phyloP scores from a whole-genome alignment of 192 early-diverging fungal species.

The Entomortierella lignicola region DNA sequence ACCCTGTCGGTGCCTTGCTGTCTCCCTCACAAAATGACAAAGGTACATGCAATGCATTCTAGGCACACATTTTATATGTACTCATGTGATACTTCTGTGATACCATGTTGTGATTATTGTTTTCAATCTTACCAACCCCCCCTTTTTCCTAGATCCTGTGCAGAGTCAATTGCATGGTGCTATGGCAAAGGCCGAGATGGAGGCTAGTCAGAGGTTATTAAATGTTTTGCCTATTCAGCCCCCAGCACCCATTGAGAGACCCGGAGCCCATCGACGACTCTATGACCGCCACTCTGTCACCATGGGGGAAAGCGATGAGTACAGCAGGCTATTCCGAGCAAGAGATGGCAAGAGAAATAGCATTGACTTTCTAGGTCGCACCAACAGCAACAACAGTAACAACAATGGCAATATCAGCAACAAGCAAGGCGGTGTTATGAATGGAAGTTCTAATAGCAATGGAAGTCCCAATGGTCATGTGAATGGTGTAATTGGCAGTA shows the following conservation, averaged over 20 bases:
- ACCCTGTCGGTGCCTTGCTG: constrained; percentile 72
- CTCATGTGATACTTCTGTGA: constrained; percentile 10
- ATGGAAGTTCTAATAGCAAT: not conserved
- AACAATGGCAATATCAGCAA: constrained; percentile 19
- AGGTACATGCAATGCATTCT: too few species aligned
- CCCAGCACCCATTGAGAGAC: constrained; percentile 41
- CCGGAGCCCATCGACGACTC: constrained; percentile 56
- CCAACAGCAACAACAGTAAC: constrained; percentile 17
- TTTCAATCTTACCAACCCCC: not conserved
- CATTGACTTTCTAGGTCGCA: constrained; percentile 46
- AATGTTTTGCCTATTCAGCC: constrained; percentile 50
- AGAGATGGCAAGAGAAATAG: constrained; percentile 44
- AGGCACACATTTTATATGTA: too few species aligned
- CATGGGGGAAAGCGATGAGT: constrained; percentile 59
- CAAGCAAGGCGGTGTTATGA: constrained; percentile 20
- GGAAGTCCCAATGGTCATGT: constrained; percentile 25
- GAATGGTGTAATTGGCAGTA: constrained; percentile 30
- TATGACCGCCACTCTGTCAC: constrained; percentile 71
- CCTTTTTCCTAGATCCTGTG: constrained; percentile 55
- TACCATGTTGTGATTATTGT: not conserved
- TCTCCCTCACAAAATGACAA: constrained; percentile 63
- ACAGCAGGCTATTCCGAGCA: constrained; percentile 46
- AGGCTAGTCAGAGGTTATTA: constrained; percentile 53
- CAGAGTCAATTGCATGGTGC: constrained; percentile 63
- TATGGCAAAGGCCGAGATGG: constrained; percentile 68